phyloP scores from a whole-genome alignment of 225 moss, liverwort and hornwort genomes.

The Bryum argenteum region DNA sequence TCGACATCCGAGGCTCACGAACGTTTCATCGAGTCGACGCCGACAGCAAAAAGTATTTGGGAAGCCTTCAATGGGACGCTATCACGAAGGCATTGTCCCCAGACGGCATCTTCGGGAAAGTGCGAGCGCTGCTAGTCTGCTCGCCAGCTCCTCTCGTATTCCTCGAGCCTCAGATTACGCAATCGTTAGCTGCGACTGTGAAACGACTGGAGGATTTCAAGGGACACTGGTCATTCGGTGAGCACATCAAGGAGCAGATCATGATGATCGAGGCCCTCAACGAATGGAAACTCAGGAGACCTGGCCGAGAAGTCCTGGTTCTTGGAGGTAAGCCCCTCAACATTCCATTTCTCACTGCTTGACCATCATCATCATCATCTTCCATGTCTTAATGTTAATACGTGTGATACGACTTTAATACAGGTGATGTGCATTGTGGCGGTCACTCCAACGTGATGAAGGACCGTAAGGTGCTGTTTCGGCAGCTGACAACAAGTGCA shows the following conservation, averaged over 20 bases:
- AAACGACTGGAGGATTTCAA: conserved; percentile 80
- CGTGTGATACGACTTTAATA: neutral
- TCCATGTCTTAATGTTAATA: neutral
- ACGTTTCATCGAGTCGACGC: conserved; percentile 69
- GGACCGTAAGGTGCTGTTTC: conserved; percentile 58
- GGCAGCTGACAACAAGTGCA: conserved; percentile 94
- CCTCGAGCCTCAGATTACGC: conserved; percentile 68
- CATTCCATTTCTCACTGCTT: too few species aligned
- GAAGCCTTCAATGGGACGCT: conserved; percentile 74
- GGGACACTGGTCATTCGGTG: conserved; percentile 87
- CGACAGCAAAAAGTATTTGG: conserved; percentile 62
- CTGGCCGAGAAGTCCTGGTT: conserved; percentile 71
- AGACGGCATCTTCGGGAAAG: conserved; percentile 67
- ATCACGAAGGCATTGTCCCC: conserved; percentile 49
- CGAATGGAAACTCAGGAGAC: conserved; percentile 53
- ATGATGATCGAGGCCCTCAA: conserved; percentile 63
- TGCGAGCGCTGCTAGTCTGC: conserved; percentile 69
- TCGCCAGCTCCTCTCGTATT: conserved; percentile 97
- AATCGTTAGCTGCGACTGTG: conserved; percentile 55
- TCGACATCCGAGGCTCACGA: conserved; percentile 91
- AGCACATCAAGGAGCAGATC: conserved; percentile 77
- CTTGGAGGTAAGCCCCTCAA: conserved; percentile 70
- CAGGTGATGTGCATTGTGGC: conserved; percentile 98
- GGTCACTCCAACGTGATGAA: conserved; percentile 77
- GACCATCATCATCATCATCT: neutral